Evolutionary conservation across 2,329 filamentous ascomycete genomes (phyloP), one percentile per base, ranked within the genome.

Genomic region (Nakataea oryzae): DNA sequence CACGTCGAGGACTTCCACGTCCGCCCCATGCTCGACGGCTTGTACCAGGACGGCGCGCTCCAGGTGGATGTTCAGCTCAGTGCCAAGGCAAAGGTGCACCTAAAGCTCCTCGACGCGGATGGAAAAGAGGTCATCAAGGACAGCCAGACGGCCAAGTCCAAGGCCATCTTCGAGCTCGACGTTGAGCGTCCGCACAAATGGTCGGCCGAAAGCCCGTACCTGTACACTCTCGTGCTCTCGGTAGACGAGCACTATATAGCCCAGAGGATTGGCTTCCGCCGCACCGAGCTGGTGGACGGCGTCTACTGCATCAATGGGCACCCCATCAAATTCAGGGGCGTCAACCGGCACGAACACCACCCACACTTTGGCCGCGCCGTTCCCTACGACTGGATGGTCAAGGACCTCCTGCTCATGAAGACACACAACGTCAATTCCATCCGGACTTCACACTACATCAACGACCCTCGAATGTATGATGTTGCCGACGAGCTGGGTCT

Each of bases 321-420:
- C 30, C 75, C 81, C 1, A 79, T 90, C 59, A 77, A 83, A 2
- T 78, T 90, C 65, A 79, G 83, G 30, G 87, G 87, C 21, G 83
- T 85, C 21, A 90, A 90, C 70, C 76, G 87, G 21, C 88, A 90
- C 67, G 88, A 91, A 63, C 87, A 91, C 67, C 86, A 90, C 67
- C 85, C 86, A 0, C 73, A 74, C 28, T 79, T 80, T 30, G 87
- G 87, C 3, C 83, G 87, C 0, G 79, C 86, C 0, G 85, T 89
- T 0, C 85, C 86, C 0, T 71, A 82, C 8, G 82, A 86, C 1
- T 87, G 82, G 62, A 81, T 88, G 68, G 80, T 80, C 65, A 72
- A 76, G 17, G 87, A 90, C 65, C 75, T 90, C 1, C 67, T 86
- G 2, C 74, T 85, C 3, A 90, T 90, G 86, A 90, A 90, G 71